phyloP scores from a whole-genome alignment of 1,284 basidiomycete species.

The Pholiota adiposa region DNA sequence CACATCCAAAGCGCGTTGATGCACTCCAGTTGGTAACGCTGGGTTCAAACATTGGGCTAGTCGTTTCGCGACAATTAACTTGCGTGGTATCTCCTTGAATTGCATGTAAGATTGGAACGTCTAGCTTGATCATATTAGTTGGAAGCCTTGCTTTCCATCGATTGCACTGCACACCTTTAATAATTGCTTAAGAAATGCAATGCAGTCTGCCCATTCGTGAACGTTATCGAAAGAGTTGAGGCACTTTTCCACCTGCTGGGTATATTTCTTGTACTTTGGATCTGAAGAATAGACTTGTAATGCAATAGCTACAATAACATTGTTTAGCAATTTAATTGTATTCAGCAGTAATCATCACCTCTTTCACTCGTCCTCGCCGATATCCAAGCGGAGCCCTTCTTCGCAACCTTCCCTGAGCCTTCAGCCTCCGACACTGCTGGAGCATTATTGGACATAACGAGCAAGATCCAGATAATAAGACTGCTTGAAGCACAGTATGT shows the following conservation, averaged over 20 bases:
- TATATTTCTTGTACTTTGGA: conserved; percentile 96
- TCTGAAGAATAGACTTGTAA: conserved; percentile 70
- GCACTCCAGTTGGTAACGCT: conserved; percentile 94
- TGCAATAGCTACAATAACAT: conserved; percentile 38
- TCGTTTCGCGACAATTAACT: conserved; percentile 93
- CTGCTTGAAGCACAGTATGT: not conserved
- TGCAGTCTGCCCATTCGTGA: conserved; percentile 99
- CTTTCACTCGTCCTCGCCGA: conserved; percentile 48
- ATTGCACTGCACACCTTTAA: conserved; percentile 79
- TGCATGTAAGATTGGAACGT: conserved; percentile 91
- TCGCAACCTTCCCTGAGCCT: conserved; percentile 33
- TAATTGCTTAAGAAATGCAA: conserved; percentile 94
- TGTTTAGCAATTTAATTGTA: conserved; percentile 2
- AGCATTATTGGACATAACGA: conserved; percentile 31
- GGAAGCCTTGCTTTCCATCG: not conserved
- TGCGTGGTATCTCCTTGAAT: conserved; percentile 95
- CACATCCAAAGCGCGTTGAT: conserved; percentile 95
- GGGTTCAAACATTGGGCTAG: conserved; percentile 97
- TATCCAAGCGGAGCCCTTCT: conserved; percentile 42
- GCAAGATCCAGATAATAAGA: not conserved
- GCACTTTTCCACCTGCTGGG: conserved; percentile 89
- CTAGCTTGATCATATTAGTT: conserved; percentile 42
- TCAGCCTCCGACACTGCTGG: conserved; percentile 33
- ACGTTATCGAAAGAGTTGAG: conserved; percentile 94
- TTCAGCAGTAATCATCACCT: conserved; percentile 39